A percentile compares a stretch with the other conserved stretches of the same genome.
Evolutionary conservation across 805 yeast genomes (phyloP).

Genomic region (Metschnikowia similis): DNA sequence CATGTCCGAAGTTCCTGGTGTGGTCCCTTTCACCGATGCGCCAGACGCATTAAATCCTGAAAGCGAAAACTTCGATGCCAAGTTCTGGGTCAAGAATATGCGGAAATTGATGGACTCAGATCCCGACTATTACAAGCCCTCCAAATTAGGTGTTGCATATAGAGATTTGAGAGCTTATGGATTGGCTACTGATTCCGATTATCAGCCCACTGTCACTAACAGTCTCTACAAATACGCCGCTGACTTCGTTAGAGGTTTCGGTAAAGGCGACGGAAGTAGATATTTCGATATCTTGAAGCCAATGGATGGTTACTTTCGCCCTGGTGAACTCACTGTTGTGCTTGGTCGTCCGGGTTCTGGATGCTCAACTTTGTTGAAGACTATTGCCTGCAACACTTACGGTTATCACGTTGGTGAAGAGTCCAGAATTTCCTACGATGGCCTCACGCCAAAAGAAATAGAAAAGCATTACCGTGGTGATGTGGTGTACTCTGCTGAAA

Average conservation of each 20-base stretch:
- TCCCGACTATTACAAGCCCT: slow-evolving; percentile 60
- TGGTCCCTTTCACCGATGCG: slow-evolving; percentile 14
- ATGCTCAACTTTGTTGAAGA: slow-evolving; percentile 62
- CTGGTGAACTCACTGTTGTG: slow-evolving; percentile 67
- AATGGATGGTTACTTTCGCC: slow-evolving; percentile 58
- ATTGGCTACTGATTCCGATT: slow-evolving; percentile 63
- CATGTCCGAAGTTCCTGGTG: slow-evolving; percentile 32
- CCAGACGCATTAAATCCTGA: slow-evolving; percentile 47
- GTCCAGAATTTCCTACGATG: slow-evolving; percentile 49
- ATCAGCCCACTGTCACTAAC: slow-evolving; percentile 56
- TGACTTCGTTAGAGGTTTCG: slow-evolving; percentile 19
- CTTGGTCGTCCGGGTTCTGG: slow-evolving; percentile 85
- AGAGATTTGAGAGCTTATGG: slow-evolving; percentile 58
- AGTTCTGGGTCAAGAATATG: slow-evolving; percentile 65
- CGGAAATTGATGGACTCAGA: slow-evolving; percentile 50
- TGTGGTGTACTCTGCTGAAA: slow-evolving; percentile 65
- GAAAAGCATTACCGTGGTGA: slow-evolving; percentile 58
- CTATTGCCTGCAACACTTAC: slow-evolving; percentile 60
- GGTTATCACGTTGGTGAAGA: slow-evolving; percentile 50
- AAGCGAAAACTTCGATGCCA: slow-evolving; percentile 54
- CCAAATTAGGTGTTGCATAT: slow-evolving; percentile 57
- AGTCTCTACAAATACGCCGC: slow-evolving; percentile 13
- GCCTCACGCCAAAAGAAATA: slow-evolving; percentile 50
- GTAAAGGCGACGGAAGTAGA: slow-evolving; percentile 13
- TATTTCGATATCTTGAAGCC: slow-evolving; percentile 54